Conservation (phyloP, 352 stramenopile species). For the Globisporangium orthogonon region DNA sequence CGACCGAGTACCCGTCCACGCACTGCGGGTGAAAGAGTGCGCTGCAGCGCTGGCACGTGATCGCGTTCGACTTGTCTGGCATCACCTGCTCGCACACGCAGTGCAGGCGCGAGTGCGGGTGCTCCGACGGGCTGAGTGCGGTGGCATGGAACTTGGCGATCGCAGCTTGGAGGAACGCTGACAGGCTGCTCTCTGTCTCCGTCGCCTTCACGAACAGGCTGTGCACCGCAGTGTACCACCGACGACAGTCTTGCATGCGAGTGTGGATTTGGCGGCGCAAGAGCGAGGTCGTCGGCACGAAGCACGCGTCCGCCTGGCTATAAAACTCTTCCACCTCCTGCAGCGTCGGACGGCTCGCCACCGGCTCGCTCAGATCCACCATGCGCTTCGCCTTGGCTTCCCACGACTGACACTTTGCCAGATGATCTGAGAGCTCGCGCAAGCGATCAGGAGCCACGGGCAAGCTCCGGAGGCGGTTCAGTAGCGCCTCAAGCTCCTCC, state of each 20-base stretch:
- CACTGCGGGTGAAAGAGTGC: constrained; percentile 56
- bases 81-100: constrained; percentile 73
- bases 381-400: constrained; percentile 42
- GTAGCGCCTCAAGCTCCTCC: constrained; percentile 39
- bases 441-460: constrained; percentile 33
- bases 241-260: constrained; percentile 57
- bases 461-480: constrained; percentile 24
- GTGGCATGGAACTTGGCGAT: constrained; percentile 22
- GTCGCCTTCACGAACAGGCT: constrained; percentile 50
- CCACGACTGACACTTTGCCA: constrained; percentile 49
- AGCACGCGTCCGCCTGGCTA: constrained; percentile 42
- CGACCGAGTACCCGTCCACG: constrained; percentile 18
- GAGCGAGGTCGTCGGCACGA: constrained; percentile 56
- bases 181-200: constrained; percentile 23
- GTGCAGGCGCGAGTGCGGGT: constrained; percentile 26
- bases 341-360: constrained; percentile 25
- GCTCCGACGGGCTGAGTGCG: constrained; percentile 9
- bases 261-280: constrained; percentile 54
- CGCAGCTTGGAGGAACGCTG: constrained; percentile 39
- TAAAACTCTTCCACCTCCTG: constrained; percentile 47
- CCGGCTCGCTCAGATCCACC: constrained; percentile 16
- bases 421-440: constrained; percentile 38
- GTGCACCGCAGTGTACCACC: constrained; percentile 49
- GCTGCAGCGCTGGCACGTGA: constrained; percentile 45
- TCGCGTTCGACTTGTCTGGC: constrained; percentile 35